phyloP scores from a whole-genome alignment of 441 rosid species.

The Brassica balearica region DNA sequence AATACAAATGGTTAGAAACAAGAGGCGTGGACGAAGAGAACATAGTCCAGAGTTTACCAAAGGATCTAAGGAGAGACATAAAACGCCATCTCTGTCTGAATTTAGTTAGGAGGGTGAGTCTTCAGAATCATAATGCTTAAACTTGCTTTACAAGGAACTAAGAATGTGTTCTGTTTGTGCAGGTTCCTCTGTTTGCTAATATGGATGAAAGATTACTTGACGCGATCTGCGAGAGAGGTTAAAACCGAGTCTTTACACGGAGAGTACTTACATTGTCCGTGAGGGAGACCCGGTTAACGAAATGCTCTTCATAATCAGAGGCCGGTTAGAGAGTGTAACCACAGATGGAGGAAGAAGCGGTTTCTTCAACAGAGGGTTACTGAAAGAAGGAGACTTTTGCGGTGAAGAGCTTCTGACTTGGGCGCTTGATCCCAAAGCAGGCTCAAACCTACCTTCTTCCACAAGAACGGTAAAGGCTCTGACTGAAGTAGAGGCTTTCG shows the following conservation, averaged over 20 bases:
- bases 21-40: constrained; percentile 45
- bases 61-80: constrained; percentile 92
- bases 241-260: constrained; percentile 88
- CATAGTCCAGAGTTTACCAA: constrained; percentile 75
- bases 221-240: constrained; percentile 91
- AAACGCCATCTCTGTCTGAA: constrained; percentile 93
- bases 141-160: not conserved
- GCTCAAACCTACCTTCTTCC: constrained; percentile 47
- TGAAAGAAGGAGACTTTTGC: constrained; percentile 76
- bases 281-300: constrained; percentile 96
- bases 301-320: constrained; percentile 91
- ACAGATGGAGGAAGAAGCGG: constrained; percentile 98
- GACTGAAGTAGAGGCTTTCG: constrained; percentile 90
- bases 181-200: constrained; percentile 94
- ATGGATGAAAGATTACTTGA: constrained; percentile 94
- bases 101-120: constrained; percentile 85
- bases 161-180: constrained; percentile 26
- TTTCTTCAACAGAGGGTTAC: constrained; percentile 76
- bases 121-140: constrained; percentile 13
- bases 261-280: constrained; percentile 77
- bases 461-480: constrained; percentile 70
- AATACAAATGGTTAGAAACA: constrained; percentile 46
- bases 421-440: constrained; percentile 48
- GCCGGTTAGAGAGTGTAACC: constrained; percentile 87
- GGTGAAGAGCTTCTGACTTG: constrained; percentile 52